phyloP scores from a whole-genome alignment of 2,329 filamentous ascomycete genomes.

The Pezicula carpinea region DNA sequence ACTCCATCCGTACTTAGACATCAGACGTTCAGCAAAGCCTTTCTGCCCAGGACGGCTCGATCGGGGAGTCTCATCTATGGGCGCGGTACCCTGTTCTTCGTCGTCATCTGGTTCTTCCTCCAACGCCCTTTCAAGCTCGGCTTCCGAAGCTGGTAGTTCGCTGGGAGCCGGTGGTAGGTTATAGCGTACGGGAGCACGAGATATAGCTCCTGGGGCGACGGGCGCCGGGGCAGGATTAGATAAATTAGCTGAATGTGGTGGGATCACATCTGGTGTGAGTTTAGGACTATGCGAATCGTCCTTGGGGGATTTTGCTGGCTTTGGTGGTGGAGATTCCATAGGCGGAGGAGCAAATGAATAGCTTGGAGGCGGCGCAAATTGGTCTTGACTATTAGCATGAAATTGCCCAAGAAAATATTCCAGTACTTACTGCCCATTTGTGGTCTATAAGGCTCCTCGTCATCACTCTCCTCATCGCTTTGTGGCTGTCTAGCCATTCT shows the following conservation, averaged over 20 bases:
- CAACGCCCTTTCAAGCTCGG: constrained; percentile 43
- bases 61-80: constrained; percentile 37
- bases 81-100: constrained; percentile 20
- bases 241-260: constrained; percentile 20
- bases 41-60: constrained; percentile 72
- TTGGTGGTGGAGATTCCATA: constrained; percentile 31
- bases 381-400: constrained; percentile 35
- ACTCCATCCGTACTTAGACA: constrained; percentile 92
- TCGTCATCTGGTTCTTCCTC: constrained; percentile 33
- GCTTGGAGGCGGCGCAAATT: constrained; percentile 55
- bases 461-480: constrained; percentile 39
- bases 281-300: constrained; percentile 13
- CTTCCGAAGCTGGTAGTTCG: constrained; percentile 47
- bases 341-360: constrained; percentile 56
- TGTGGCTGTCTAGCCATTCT: constrained; percentile 45
- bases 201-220: constrained; percentile 54
- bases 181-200: constrained; percentile 75
- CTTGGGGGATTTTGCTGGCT: constrained; percentile 32
- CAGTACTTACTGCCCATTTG: constrained; percentile 40
- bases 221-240: constrained; percentile 28
- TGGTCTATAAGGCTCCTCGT: constrained; percentile 38
- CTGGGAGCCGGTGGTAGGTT: constrained; percentile 45
- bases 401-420: not conserved
- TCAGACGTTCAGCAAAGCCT: constrained; percentile 80
- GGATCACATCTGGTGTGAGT: constrained; percentile 12